These are phyloP conservation scores for Gleditsia sinensis DNA, from an alignment of 306 rosid species.

Conservation along the genomic window DNA sequence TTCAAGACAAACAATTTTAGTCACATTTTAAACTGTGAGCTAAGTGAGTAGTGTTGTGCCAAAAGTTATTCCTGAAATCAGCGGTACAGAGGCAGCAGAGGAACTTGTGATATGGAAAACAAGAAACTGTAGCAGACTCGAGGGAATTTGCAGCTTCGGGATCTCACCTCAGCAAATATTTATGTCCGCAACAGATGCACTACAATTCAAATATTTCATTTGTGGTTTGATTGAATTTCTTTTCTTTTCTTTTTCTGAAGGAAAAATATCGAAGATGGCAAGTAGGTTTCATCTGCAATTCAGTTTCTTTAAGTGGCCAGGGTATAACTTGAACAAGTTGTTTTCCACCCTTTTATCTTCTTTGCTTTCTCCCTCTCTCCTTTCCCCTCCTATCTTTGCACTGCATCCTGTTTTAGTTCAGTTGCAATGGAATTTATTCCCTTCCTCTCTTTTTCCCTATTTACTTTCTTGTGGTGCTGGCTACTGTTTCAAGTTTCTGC, in stretches of 20 bases:
- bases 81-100: background rate
- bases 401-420: background rate
- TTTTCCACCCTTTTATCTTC: too few relatives aligned
- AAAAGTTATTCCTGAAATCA: background rate
- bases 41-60: background rate
- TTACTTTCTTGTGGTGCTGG: background rate
- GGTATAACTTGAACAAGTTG: too few relatives aligned
- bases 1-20: background rate
- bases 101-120: background rate
- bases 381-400: background rate
- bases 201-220: background rate
- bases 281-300: too few relatives aligned
- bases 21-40: background rate
- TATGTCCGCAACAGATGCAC: background rate
- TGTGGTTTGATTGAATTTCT: background rate
- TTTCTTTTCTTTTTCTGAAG: background rate
- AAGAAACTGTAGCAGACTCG: background rate
- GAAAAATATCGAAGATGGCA: too few relatives aligned
- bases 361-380: background rate
- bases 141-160: background rate
- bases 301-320: too few relatives aligned
- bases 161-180: background rate
- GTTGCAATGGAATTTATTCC: constrained; percentile 5
- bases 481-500: background rate
- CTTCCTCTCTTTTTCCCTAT: background rate